Conservation (phyloP, 2,329 filamentous ascomycete species). For the Ilyonectria mors-panacis region DNA sequence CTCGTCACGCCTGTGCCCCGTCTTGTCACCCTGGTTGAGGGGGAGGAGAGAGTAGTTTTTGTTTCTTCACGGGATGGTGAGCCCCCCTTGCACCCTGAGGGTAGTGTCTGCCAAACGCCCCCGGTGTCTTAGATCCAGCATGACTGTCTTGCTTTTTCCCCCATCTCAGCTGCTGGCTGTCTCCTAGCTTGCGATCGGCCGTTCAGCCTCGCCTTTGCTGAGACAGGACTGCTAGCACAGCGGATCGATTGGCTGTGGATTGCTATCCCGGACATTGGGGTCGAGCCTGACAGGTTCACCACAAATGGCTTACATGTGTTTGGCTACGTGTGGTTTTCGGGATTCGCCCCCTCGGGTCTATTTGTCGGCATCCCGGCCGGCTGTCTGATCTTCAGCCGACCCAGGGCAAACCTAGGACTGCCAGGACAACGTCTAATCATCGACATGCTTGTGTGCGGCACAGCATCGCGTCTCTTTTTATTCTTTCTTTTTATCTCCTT, state of each 20-base stretch:
- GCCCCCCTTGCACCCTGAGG: conserved; percentile 13
- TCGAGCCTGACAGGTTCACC: conserved; percentile 33
- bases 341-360: conserved; percentile 37
- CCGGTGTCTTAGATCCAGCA: conserved; percentile 39
- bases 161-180: conserved; percentile 26
- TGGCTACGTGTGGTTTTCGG: conserved; percentile 29
- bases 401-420: conserved; percentile 27
- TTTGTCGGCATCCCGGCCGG: conserved; percentile 26
- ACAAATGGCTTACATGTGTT: conserved; percentile 39
- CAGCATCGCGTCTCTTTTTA: conserved; percentile 18
- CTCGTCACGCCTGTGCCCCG: conserved; percentile 11
- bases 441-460: conserved; percentile 27
- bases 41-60: conserved; percentile 24
- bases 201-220: conserved; percentile 27
- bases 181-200: conserved; percentile 31
- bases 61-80: conserved; percentile 20
- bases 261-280: conserved; percentile 27
- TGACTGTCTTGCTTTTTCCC: conserved; percentile 32
- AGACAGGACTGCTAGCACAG: conserved; percentile 30
- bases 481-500: conserved; percentile 17
- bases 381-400: conserved; percentile 34
- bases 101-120: conserved; percentile 30
- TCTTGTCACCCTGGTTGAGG: conserved; percentile 12
- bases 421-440: conserved; percentile 26
- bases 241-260: conserved; percentile 32